Conservation (phyloP, 116 monocot genomes). For the Trichopus zeylanicus region DNA sequence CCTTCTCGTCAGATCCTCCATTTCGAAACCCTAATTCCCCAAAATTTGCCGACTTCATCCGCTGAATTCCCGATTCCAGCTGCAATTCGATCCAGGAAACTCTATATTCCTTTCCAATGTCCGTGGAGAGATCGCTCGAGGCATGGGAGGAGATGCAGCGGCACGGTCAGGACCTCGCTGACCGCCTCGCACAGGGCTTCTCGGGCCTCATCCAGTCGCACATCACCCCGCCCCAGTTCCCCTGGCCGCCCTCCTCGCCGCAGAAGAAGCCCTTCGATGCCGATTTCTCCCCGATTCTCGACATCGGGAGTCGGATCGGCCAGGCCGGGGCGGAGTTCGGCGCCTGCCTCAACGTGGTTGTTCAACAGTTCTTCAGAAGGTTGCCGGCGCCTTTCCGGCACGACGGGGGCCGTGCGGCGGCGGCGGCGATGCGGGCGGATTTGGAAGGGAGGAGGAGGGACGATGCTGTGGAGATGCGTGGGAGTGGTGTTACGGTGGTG, state of each 20-base stretch:
- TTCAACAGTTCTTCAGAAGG: conserved; percentile 61
- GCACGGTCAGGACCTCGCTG: conserved; percentile 84
- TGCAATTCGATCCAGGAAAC: background rate
- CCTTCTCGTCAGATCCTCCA: no score
- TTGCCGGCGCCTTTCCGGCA: conserved; percentile 59
- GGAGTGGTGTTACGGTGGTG: conserved; percentile 2
- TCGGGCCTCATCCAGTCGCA: conserved; percentile 57
- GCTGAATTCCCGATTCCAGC: background rate
- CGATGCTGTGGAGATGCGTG: conserved; percentile 9
- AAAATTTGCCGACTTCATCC: background rate
- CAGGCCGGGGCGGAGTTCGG: conserved; percentile 76
- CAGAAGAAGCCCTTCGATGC: conserved; percentile 47
- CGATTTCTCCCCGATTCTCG: conserved; percentile 24
- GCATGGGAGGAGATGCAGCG: conserved; percentile 97
- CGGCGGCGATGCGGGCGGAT: conserved; percentile 5
- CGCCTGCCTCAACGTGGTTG: conserved; percentile 45
- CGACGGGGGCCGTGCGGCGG: conserved; percentile 14
- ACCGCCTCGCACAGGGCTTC: conserved; percentile 84
- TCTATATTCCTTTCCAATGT: no score
- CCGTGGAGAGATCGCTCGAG: conserved; percentile 71
- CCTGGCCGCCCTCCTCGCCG: conserved; percentile 32
- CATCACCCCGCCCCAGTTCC: conserved; percentile 35
- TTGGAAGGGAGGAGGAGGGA: conserved; percentile 12
- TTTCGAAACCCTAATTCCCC: no score
- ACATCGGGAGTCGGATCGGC: conserved; percentile 71